Evolutionary conservation across 208 protist genomes (phyloP), one percentile per base, ranked within the genome.

Genomic region (Porcisia deanei): DNA sequence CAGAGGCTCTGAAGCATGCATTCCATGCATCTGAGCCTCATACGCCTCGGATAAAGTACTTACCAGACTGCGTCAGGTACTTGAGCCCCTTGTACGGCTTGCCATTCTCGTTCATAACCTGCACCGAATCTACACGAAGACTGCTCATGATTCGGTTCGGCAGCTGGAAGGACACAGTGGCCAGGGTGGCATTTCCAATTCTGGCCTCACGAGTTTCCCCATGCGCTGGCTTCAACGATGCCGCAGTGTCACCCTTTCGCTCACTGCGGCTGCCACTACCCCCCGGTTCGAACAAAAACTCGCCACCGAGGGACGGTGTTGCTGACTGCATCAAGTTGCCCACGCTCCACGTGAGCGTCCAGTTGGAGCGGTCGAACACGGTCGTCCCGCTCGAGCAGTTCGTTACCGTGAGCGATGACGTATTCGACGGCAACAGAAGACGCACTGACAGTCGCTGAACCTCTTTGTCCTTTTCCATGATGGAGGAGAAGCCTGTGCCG

Each of bases 61-160:
- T 85, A n/a, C 94, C 92, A n/a, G 92, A 75, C 70, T 76, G 65
- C 12, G 93, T 92, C 8, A 92, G 64, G 66, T 96, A 95, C 79
- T 96, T 96, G 54, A 98, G 88, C 52, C 94, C 94, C 72, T 96
- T 98, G 85, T 96, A 98, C 14, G 93, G 82, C 70, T 90, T 90
- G 25, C 84, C 89, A 18, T 82, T 84, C 59, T 95, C 89, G 49
- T 96, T 94, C 37, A 91, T 43, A 4, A 98, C 83, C 66, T 94
- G 93, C 41, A 98, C 91, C 64, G 86, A 93, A 70, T 96, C 89
- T 16, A 98, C 84, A 45, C 91, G 83, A 55, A 96, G 80, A 20
- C 79, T 82, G 72, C 89, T 96, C 37, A 91, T 72, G 53, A 85
- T 85, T 77, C 88, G 75, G 60, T 96, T 96, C 16, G 87, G 83